Evolutionary conservation across 768 basidiomycete species (phyloP), one percentile per base, ranked within the genome.

Genomic region (Auriscalpium orientale): DNA sequence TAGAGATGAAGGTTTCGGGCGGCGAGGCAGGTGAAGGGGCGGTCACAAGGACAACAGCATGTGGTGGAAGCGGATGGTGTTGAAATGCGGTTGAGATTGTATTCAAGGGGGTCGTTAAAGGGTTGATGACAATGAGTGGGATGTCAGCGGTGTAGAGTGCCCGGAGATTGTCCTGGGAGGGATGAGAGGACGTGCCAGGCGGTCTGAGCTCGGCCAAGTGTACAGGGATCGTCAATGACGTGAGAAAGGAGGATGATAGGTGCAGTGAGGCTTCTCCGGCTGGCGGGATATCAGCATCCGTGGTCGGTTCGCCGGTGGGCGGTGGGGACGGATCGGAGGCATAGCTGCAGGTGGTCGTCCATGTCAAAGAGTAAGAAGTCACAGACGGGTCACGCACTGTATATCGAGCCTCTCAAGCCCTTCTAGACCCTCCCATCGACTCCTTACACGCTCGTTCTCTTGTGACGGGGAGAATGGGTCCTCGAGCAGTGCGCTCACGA

Each of bases 401-500:
- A 66, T 54, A 18, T 55, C 54, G 34, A 64, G 51, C 21, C 49
- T 49, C 28, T 36, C 28, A 21, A 55, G n/a, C 49, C 55, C 46
- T 11, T 53, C 54, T 16, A 28, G 53, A 10, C 40, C 53, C 28
- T 65, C 66, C 82, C 86, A 85, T 35, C 87, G 75, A 43, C 72
- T 64, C 52, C 73, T 74, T 21, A 87, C 63, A 8, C 64, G 63
- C 35, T 72, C 68, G 50, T 72, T 75, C 56, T 78, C 73, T 4
- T 67, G 63, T 58, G 81, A 78, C n/a, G 81, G 79, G 2, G 75
- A 72, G 60, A 91, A 78, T 13, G 88, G 88, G 53, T 90, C 83
- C 46, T 84, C 79, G 15, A 91, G 72, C 37, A 91, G 74, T 8
- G 87, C 86, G 5, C 82, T 82, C 18, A 91, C 79, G 4, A 91